Evolutionary conservation across 768 basidiomycete species (phyloP), one percentile per base, ranked within the genome.

Genomic region (Trametes elegans): DNA sequence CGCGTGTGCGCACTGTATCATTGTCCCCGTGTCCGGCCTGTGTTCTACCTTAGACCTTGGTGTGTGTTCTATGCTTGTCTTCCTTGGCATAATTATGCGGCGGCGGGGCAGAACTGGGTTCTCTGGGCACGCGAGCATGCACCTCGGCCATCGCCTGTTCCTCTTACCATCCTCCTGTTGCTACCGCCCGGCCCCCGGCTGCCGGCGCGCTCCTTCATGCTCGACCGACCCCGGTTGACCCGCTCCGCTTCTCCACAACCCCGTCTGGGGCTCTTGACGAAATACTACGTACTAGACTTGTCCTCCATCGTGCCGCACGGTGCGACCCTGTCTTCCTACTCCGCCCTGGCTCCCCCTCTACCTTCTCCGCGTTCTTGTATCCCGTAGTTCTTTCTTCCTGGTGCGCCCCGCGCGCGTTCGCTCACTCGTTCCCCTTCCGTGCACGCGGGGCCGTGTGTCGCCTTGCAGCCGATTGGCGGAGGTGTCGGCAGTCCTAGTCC

Each of bases 91-190:
- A 55, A 45, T 44, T 57, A 45, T 57, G 47, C 57, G 57, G 56
- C 55, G 45, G 57, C 56, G 61, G 58, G 61, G 58, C 54, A 62
- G 63, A 62, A 64, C 63, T 64, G 63, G 61, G 40, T 62, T 64
- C 63, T 64, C 58, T 61, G 60, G 60, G 58, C 55, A 53, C 60
- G 40, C 57, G 57, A 43, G 57, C 51, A 58, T 58, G 57, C 57
- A 45, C 57, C 57, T 58, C 57, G 55, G 23, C 48, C 38, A 46
- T 43, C 45, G 46, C 46, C 47, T 50, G 38, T 36, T 14, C 24
- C 19, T 42, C 13, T 40, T 29, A 23, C 24, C 23, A 16, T 49
- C 38, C 31, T 24, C 36, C 42, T 31, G 44, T 36, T 52, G 28
- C 38, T 11, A 11, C 34, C 34, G 11, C n/a, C 28, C 29, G 42